Evolutionary conservation across 768 basidiomycete genomes (phyloP).

Genomic region (Harrya chromipes): DNA sequence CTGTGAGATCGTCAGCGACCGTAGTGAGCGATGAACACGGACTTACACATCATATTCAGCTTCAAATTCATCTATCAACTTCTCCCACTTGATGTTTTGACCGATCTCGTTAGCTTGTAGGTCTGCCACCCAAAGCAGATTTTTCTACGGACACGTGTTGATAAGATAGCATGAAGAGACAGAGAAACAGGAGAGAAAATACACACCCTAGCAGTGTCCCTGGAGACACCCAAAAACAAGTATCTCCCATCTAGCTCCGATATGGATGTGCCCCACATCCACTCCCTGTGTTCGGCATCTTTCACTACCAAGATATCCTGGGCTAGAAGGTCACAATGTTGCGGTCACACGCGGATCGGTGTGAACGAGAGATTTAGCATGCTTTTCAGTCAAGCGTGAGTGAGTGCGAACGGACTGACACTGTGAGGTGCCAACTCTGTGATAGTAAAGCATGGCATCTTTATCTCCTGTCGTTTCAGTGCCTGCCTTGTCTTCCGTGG

Average conservation of each 20-base stretch:
- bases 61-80: conserved; percentile 66
- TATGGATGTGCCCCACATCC: conserved; percentile 56
- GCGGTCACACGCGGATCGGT: background rate
- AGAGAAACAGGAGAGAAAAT: background rate
- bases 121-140: conserved; percentile 71
- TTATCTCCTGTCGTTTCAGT: conserved; percentile 60
- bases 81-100: conserved; percentile 67
- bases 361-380: background rate
- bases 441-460: conserved; percentile 76
- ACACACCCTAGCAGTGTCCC: conserved; percentile 63
- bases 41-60: conserved; percentile 64
- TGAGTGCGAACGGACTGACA: conserved; percentile 36
- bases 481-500: conserved; percentile 48
- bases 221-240: conserved; percentile 48
- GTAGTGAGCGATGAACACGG: background rate
- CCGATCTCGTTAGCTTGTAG: conserved; percentile 57
- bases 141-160: conserved; percentile 50
- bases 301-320: conserved; percentile 67
- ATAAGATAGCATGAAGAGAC: background rate
- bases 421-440: conserved; percentile 67
- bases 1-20: conserved; percentile 33
- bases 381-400: conserved; percentile 8
- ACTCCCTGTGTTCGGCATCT: conserved; percentile 61
- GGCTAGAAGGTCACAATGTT: conserved; percentile 37
- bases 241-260: conserved; percentile 66